These are phyloP conservation scores for Phytophthora hibernalis DNA, from an alignment of 352 stramenopile species.

Conservation along the genomic window DNA sequence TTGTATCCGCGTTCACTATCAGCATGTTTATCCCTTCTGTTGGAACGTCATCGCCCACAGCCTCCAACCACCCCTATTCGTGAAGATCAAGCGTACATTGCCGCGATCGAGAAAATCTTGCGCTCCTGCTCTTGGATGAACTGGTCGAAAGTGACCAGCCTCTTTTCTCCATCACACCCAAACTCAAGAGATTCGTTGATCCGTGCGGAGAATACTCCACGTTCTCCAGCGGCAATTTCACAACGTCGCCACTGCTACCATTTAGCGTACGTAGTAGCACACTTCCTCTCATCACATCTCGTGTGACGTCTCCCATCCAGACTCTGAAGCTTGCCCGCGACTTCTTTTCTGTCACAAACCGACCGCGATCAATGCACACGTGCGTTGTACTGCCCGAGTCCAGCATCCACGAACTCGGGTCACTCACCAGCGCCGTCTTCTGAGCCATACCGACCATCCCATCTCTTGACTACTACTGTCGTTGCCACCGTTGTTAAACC, in stretches of 20 bases:
- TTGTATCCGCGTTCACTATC: slow-evolving; percentile 1
- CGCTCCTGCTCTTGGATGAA: background rate
- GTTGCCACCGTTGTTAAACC: background rate
- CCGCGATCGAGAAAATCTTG: too few relatives aligned
- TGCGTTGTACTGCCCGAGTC: slow-evolving; percentile 5
- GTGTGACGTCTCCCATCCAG: slow-evolving; percentile 3
- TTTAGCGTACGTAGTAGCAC: background rate
- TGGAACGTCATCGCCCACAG: too few relatives aligned
- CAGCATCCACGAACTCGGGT: background rate
- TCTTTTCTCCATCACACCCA: slow-evolving; percentile 5
- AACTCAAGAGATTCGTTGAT: slow-evolving; percentile 2
- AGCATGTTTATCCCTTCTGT: background rate
- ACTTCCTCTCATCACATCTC: slow-evolving; percentile 3
- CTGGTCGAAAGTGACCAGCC: background rate
- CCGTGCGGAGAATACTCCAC: slow-evolving; percentile 7
- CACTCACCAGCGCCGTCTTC: background rate
- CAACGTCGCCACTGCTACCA: background rate
- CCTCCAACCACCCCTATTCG: too few relatives aligned
- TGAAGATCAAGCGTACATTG: too few relatives aligned
- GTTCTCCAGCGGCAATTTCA: slow-evolving; percentile 5
- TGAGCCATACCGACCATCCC: background rate
- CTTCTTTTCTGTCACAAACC: slow-evolving; percentile 3
- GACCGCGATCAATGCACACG: slow-evolving; percentile 2
- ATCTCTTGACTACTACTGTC: slow-evolving; percentile 1
- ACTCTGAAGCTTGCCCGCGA: slow-evolving; percentile 5